phyloP scores from a whole-genome alignment of 2,329 filamentous ascomycete genomes.

The Sclerotiophoma versabilis region DNA sequence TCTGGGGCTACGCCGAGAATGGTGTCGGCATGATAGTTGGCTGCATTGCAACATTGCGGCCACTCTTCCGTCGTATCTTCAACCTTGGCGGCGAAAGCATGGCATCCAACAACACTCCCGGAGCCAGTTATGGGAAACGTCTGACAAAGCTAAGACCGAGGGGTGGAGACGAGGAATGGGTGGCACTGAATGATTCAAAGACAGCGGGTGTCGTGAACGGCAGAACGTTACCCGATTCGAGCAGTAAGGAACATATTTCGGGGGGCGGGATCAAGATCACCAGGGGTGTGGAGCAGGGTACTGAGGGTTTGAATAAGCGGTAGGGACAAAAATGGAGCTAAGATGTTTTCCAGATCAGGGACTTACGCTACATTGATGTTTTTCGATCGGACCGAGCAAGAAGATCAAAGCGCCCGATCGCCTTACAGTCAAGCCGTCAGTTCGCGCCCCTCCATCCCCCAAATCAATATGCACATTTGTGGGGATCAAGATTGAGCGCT shows the following conservation, averaged over 20 bases:
- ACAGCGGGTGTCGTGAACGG: neutral
- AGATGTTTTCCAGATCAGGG: neutral
- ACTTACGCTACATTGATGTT: neutral
- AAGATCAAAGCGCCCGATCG: neutral
- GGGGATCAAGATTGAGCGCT: neutral
- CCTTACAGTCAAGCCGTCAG: neutral
- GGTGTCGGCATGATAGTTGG: constrained; percentile 47
- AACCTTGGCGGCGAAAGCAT: constrained; percentile 24
- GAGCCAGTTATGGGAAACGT: neutral
- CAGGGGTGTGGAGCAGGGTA: neutral
- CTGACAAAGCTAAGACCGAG: neutral
- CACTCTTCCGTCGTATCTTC: constrained; percentile 38
- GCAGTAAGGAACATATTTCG: constrained; percentile 8
- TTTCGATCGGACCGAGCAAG: neutral
- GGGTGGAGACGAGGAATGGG: constrained; percentile 11
- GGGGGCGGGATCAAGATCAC: constrained; percentile 4
- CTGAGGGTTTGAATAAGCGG: neutral
- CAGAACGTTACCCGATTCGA: constrained; percentile 3
- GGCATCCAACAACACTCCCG: neutral
- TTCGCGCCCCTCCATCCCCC: neutral
- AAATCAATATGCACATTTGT: neutral
- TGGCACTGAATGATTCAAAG: constrained; percentile 7
- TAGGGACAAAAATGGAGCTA: neutral
- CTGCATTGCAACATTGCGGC: constrained; percentile 44
- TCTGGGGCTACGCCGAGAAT: constrained; percentile 50